Base-by-base conservation (phyloP, 805 yeast species). In the Kuraishia ogatae region DNA sequence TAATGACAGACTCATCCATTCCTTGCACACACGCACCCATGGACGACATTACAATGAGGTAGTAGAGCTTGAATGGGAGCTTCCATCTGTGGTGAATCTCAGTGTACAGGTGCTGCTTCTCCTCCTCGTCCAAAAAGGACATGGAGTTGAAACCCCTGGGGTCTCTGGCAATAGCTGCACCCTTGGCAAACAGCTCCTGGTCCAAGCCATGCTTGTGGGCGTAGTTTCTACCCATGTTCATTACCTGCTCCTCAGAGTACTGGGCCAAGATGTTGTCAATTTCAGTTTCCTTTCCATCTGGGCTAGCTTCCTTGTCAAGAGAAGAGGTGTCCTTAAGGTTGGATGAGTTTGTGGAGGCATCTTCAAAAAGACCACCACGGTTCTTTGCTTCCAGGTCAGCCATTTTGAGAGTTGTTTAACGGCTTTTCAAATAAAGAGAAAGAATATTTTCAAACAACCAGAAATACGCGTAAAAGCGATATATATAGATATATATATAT, bases 11-110 rank as follows among this genome's bases (percentile, higher is more conserved):
- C 66, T 86, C 89, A 69, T 86, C 91, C 84, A 86, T 85, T 67
- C 92, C 91, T 66, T 85, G 90, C 48, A 85, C 86, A 21, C 87
- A 87, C 21, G 91, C 92, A 53, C 88, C 86, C 80, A 85, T 77
- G 1, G 90, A 84, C n/a, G 86, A 83, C 60, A 84, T 77, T 15
- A 83, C 76, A 54, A 85, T 81, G 55, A 85, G 80, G 57, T 73
- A 80, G 58, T 79, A 66, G 61, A 85, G 71, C 56, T 76, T 80
- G 10, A 62, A 59, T 22, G 72, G 82, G 24, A 79, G 53, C 47
- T 66, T 66, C 81, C 77, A 80, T 19, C 77, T 79, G 50, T 74
- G 77, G 29, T 73, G 66, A 24, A 62, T 62, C 57, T 79, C 91
- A 53, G 66, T 66, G 59, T 78, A 66, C 39, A 84, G 71, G 0